Evolutionary conservation across 2,329 filamentous ascomycete species (phyloP).

Genomic region (Fusarium sororula): DNA sequence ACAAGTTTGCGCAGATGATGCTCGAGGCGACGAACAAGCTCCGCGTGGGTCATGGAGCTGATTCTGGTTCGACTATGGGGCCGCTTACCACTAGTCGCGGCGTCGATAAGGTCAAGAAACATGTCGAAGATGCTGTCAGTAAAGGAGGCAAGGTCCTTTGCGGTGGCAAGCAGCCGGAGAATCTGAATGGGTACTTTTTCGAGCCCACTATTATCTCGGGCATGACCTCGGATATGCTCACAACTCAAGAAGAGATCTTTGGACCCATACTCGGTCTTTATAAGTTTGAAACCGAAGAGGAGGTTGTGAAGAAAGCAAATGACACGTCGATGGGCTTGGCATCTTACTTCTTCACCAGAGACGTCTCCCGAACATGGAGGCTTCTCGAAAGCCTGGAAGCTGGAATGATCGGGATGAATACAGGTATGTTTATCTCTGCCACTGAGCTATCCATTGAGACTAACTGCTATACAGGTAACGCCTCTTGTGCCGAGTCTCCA

Average conservation of each 20-base stretch:
- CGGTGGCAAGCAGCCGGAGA: not conserved
- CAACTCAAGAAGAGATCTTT: constrained; percentile 27
- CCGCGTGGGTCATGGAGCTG: not conserved
- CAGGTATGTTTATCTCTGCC: not conserved
- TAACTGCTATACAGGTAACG: not conserved
- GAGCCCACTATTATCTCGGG: constrained; percentile 15
- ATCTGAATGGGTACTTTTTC: constrained; percentile 8
- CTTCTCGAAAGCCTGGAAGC: constrained; percentile 25
- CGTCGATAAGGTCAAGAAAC: not conserved
- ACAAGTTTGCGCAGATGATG: constrained; percentile 40
- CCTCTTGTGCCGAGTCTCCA: constrained; percentile 50
- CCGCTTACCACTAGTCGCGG: constrained; percentile 8
- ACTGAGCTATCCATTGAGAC: rapidly evolving
- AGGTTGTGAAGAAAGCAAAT: constrained; percentile 21
- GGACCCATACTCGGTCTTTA: constrained; percentile 16
- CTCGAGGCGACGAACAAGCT: not conserved
- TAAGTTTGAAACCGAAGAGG: constrained; percentile 23
- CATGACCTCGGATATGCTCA: constrained; percentile 8
- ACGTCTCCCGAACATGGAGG: constrained; percentile 19
- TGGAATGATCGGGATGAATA: constrained; percentile 27
- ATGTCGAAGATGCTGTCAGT: constrained; percentile 10
- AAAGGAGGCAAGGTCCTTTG: not conserved
- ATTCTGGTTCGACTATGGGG: not conserved
- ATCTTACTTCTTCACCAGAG: constrained; percentile 26
- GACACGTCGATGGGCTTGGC: constrained; percentile 16